These are phyloP conservation scores for Colletotrichum lini DNA, from an alignment of 2,329 filamentous ascomycete genomes.

Conservation along the genomic window DNA sequence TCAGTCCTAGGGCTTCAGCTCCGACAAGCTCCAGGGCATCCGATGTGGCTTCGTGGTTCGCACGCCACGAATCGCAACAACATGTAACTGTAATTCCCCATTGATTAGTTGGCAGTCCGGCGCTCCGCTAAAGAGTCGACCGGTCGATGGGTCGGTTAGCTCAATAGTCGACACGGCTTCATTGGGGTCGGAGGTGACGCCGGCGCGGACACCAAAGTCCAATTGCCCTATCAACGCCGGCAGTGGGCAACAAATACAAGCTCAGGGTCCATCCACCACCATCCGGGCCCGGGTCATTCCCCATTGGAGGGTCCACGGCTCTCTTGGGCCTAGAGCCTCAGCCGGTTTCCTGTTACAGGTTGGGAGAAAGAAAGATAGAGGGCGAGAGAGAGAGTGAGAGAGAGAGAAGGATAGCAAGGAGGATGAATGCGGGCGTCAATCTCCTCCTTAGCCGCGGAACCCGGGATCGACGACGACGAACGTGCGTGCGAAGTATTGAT, in stretches of 20 bases:
- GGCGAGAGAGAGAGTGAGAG: no score
- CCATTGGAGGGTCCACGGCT: slow-evolving; percentile 8
- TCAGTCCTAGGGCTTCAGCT: no score
- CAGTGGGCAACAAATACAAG: neutral
- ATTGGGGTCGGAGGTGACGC: slow-evolving; percentile 14
- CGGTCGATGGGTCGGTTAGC: neutral
- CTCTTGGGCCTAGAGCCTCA: slow-evolving; percentile 8
- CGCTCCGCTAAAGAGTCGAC: neutral
- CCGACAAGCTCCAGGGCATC: neutral
- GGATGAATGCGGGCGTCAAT: slow-evolving; percentile 20
- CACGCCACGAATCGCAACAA: no score
- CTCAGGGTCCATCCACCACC: slow-evolving; percentile 9
- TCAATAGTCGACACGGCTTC: neutral
- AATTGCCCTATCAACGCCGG: slow-evolving; percentile 23
- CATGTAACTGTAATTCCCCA: no score
- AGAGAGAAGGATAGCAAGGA: neutral
- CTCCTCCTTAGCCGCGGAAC: neutral
- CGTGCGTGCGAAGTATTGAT: neutral
- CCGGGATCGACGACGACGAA: neutral
- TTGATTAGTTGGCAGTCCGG: neutral
- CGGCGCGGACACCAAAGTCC: slow-evolving; percentile 2
- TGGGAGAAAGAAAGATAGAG: neutral
- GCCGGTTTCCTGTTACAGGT: slow-evolving; percentile 19
- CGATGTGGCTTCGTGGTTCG: neutral
- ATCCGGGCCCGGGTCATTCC: neutral